These are phyloP conservation scores for Ceratocystis papillata DNA, from an alignment of 2,329 filamentous ascomycete species.

Conservation along the genomic window DNA sequence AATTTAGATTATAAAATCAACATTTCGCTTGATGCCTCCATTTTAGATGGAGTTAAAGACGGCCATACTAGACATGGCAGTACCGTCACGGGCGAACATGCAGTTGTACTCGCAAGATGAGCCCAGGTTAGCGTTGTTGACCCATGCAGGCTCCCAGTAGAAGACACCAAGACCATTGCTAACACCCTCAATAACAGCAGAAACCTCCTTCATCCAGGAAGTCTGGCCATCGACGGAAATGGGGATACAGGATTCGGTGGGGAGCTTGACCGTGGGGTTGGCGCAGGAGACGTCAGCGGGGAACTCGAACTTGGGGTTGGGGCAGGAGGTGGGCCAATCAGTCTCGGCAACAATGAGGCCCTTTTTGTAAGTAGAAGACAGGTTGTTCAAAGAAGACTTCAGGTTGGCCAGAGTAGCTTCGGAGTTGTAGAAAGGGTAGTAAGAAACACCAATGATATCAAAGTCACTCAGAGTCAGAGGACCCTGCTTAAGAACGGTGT, in stretches of 20 bases:
- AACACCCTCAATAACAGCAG: slow-evolving; percentile 43
- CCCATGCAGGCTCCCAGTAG: slow-evolving; percentile 66
- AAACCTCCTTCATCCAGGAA: slow-evolving; percentile 50
- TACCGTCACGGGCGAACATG: slow-evolving; percentile 47
- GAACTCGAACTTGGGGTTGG: slow-evolving; percentile 48
- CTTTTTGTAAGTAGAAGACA: slow-evolving; percentile 53
- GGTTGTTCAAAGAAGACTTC: slow-evolving; percentile 44
- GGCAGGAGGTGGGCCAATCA: slow-evolving; percentile 57
- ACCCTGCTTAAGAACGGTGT: slow-evolving; percentile 43
- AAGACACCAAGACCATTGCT: slow-evolving; percentile 50
- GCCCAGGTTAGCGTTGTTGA: slow-evolving; percentile 53
- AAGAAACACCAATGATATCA: slow-evolving; percentile 62
- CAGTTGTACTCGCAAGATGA: slow-evolving; percentile 55
- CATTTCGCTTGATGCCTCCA: not conserved
- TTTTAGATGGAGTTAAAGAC: slow-evolving; percentile 20
- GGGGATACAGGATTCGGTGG: slow-evolving; percentile 49
- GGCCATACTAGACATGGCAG: slow-evolving; percentile 40
- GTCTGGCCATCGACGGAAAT: slow-evolving; percentile 53
- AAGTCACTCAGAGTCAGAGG: slow-evolving; percentile 44
- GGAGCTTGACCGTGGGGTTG: slow-evolving; percentile 47
- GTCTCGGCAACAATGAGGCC: slow-evolving; percentile 59
- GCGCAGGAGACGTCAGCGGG: slow-evolving; percentile 43
- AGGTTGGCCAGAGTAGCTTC: slow-evolving; percentile 49
- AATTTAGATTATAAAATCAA: not conserved
- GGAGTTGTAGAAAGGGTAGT: slow-evolving; percentile 60